Evolutionary conservation across 805 yeast species (phyloP), one percentile per base, ranked within the genome.

Genomic region (Deakozyma indianensis): DNA sequence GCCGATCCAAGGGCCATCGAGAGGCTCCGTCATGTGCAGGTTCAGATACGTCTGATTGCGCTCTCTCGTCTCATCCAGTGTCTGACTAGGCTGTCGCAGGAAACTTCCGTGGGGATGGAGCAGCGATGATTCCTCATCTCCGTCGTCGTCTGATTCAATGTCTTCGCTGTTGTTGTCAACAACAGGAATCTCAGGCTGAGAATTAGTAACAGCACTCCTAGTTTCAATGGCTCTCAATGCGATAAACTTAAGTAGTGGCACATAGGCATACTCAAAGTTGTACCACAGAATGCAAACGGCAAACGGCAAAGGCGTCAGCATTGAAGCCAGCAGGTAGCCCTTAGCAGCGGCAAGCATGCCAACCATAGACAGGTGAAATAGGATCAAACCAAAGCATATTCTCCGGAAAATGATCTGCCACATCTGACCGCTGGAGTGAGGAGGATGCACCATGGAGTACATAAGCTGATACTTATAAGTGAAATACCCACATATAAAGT

Each of bases 381-480:
- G 68, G 27, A 83, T 62, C 22, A 90, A 63, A 0, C 97, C 97
- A 47, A 86, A 58, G 46, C 83, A 76, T 1, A 88, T 77, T 52
- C 98, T 71, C 54, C 95, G 71, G 56, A 83, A 82, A 2, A 90
- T 79, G 43, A 87, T 67, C 0, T 96, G 95, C 97, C 96, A 90
- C 1, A 90, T 94, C 58, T 83, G 83, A 1, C 97, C 98, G 0
- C 96, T 92, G 0, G 96, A 87, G 63, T 92, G 97, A 32, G 94
- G 96, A 7, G 94, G 88, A 61, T 92, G 97, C 25, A 86, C 87
- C 67, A 92, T 81, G 0, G 95, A 82, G 60, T 85, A 90, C 51
- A 92, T 67, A 48, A 90, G 68, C 62, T 87, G 96, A 60, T 88
- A 90, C 63, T 90, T 90, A 71, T 79, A 86, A 5, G 88, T 95